Percentiles rank a stretch among this genome's conserved stretches.
These are phyloP conservation scores for Knoxdaviesia proteae DNA, from an alignment of 2,329 filamentous ascomycete genomes.

Conservation along the genomic window DNA sequence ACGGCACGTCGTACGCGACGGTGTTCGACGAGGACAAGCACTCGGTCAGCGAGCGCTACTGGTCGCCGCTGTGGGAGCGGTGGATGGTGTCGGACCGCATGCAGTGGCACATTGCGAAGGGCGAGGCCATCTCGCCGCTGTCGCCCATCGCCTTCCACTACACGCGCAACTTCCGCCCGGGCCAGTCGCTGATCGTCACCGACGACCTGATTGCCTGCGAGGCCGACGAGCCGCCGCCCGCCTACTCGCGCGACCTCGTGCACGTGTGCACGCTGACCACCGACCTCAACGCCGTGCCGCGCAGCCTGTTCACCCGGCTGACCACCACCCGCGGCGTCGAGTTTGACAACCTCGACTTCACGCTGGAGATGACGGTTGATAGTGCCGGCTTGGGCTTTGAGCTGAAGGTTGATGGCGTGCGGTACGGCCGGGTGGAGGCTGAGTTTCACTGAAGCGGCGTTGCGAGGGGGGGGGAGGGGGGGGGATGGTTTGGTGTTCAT, in stretches of 20 bases:
- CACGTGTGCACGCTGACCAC: slow-evolving; percentile 67
- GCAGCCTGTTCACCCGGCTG: slow-evolving; percentile 50
- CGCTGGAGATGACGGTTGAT: slow-evolving; percentile 65
- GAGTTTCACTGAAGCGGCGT: slow-evolving; percentile 40
- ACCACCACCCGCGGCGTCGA: slow-evolving; percentile 63
- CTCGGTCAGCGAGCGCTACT: slow-evolving; percentile 52
- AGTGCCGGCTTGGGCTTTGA: slow-evolving; percentile 60
- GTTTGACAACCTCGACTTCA: slow-evolving; percentile 67
- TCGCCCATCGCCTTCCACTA: slow-evolving; percentile 66
- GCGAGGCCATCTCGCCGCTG: slow-evolving; percentile 53
- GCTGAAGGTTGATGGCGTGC: slow-evolving; percentile 55
- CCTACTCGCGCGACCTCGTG: slow-evolving; percentile 39
- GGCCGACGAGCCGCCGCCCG: slow-evolving; percentile 40
- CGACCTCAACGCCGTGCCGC: slow-evolving; percentile 54
- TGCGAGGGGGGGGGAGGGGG: no score
- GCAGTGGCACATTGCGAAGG: slow-evolving; percentile 74
- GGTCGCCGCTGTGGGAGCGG: slow-evolving; percentile 59
- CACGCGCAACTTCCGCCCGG: slow-evolving; percentile 63
- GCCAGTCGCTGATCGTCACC: slow-evolving; percentile 56
- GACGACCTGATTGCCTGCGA: slow-evolving; percentile 65
- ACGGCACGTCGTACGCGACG: slow-evolving; percentile 64
- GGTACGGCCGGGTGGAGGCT: slow-evolving; percentile 58
- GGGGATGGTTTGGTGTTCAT: not conserved
- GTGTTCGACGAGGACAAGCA: slow-evolving; percentile 62
- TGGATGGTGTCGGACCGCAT: slow-evolving; percentile 72